Evolutionary conservation across 2,329 filamentous ascomycete genomes (phyloP).

Genomic region (Fusarium sp.): DNA sequence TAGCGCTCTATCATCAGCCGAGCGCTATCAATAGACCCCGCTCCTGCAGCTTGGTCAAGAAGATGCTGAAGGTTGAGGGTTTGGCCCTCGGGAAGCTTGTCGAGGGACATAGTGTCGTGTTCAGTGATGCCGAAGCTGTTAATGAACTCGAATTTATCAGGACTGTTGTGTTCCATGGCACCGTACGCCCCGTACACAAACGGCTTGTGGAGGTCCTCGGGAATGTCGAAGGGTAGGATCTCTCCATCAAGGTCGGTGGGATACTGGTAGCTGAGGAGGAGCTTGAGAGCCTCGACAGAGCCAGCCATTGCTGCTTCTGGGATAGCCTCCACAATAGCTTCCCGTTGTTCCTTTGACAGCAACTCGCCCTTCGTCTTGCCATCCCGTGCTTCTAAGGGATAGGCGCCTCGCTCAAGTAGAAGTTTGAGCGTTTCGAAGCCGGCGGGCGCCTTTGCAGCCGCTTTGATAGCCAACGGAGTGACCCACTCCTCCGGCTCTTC

Average conservation of each 20-base stretch:
- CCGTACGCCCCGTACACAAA: neutral
- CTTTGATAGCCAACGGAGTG: neutral
- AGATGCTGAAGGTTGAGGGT: neutral
- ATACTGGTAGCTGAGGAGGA: neutral
- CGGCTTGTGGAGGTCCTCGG: neutral
- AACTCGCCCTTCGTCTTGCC: neutral
- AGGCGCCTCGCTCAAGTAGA: neutral
- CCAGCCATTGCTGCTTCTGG: neutral
- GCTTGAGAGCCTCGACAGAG: neutral
- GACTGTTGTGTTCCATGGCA: neutral
- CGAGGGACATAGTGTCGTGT: neutral
- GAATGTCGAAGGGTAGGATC: neutral
- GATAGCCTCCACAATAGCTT: neutral
- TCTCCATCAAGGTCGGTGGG: neutral
- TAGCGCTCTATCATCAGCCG: neutral
- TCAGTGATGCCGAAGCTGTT: neutral
- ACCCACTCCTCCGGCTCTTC: neutral
- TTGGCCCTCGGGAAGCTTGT: neutral
- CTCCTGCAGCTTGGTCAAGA: neutral
- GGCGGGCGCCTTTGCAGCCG: neutral
- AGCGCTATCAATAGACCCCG: neutral
- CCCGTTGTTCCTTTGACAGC: neutral
- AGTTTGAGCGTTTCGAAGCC: neutral
- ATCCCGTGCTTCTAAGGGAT: neutral
- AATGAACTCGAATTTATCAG: neutral